Conservation (phyloP, 805 yeast genomes). For the Suhomyces tanzawaensis region DNA sequence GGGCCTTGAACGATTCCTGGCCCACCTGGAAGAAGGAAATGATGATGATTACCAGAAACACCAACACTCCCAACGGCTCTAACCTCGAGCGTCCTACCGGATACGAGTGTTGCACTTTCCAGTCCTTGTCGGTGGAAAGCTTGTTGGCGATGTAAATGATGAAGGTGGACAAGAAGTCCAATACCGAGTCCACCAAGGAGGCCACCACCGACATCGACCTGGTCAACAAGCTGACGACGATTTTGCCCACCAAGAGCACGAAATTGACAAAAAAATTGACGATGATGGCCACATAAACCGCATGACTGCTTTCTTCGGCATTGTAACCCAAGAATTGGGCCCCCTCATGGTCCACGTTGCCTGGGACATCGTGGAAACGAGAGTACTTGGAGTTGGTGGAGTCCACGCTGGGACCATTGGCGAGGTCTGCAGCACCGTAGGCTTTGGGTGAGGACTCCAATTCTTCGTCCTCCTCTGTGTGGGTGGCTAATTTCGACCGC, state of each 20-base stretch:
- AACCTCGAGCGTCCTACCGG: constrained; percentile 73
- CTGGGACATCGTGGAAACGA: constrained; percentile 51
- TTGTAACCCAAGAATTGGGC: constrained; percentile 53
- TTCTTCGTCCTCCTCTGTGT: constrained; percentile 16
- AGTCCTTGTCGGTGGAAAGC: constrained; percentile 44
- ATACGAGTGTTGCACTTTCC: constrained; percentile 46
- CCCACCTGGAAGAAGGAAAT: constrained; percentile 72
- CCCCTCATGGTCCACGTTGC: constrained; percentile 56
- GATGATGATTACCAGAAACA: constrained; percentile 69
- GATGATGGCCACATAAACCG: constrained; percentile 59
- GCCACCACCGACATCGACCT: constrained; percentile 75
- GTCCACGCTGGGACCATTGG: constrained; percentile 4
- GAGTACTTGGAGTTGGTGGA: constrained; percentile 21
- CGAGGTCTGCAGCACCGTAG: constrained; percentile 2
- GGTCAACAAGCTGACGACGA: constrained; percentile 59
- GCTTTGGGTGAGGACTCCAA: constrained; percentile 6
- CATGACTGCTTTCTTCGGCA: constrained; percentile 38
- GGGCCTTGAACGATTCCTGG: constrained; percentile 53
- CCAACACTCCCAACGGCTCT: constrained; percentile 76
- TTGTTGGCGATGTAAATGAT: constrained; percentile 64
- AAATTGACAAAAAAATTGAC: constrained; percentile 63
- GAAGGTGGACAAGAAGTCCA: constrained; percentile 72
- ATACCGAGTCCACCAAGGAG: constrained; percentile 68
- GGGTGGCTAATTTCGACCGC: constrained; percentile 18
- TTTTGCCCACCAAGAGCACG: constrained; percentile 57